These are phyloP conservation scores for Jasminum sambac DNA, from an alignment of 257 asterid genomes.

Conservation along the genomic window DNA sequence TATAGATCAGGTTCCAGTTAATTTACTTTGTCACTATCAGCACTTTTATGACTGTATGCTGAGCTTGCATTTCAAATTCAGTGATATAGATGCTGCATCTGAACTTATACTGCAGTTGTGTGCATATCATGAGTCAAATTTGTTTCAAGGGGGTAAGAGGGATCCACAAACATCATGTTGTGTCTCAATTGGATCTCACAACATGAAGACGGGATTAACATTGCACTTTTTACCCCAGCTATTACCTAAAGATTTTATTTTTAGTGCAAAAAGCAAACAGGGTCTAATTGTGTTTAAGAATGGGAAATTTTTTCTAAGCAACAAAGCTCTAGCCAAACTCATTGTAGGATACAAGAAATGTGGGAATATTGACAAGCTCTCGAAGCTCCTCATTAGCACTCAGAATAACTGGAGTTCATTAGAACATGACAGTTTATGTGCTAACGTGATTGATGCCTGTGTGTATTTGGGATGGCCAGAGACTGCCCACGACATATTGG, in stretches of 20 bases:
- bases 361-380: slow-evolving; percentile 59
- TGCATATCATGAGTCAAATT: slow-evolving; percentile 21
- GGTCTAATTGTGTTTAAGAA: slow-evolving; percentile 45
- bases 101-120: slow-evolving; percentile 54
- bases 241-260: slow-evolving; percentile 51
- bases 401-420: slow-evolving; percentile 35
- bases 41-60: slow-evolving; percentile 69
- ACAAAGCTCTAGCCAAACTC: slow-evolving; percentile 67
- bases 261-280: slow-evolving; percentile 39
- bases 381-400: slow-evolving; percentile 54
- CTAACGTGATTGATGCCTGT: slow-evolving; percentile 61
- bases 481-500: slow-evolving; percentile 91
- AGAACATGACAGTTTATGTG: slow-evolving; percentile 37
- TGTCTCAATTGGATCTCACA: slow-evolving; percentile 66
- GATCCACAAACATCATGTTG: slow-evolving; percentile 35
- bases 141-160: slow-evolving; percentile 19
- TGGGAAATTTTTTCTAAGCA: slow-evolving; percentile 58
- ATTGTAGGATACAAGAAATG: slow-evolving; percentile 47
- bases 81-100: slow-evolving; percentile 74
- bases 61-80: slow-evolving; percentile 69
- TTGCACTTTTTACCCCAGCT: slow-evolving; percentile 54
- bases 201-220: slow-evolving; percentile 58
- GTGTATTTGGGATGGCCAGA: slow-evolving; percentile 77
- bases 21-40: slow-evolving; percentile 44
- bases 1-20: slow-evolving; percentile 46